Conservation (phyloP, 2,329 filamentous ascomycete species). For the Sclerotinia minor region DNA sequence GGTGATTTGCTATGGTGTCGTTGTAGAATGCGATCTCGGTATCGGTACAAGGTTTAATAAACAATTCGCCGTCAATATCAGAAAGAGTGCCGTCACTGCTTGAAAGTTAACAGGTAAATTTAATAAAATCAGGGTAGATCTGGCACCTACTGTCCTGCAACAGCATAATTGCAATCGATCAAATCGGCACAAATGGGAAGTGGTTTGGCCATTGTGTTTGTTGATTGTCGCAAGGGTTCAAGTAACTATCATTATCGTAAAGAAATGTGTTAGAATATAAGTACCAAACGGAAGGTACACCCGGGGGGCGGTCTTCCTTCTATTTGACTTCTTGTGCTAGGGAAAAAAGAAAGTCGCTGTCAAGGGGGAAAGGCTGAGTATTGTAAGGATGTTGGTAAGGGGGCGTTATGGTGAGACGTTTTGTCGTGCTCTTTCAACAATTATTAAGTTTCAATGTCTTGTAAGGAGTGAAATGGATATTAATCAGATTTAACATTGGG, state of each 20-base stretch:
- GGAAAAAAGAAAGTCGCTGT: neutral
- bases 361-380: slow-evolving; percentile 25
- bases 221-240: slow-evolving; percentile 28
- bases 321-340: slow-evolving; percentile 21
- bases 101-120: slow-evolving; percentile 26
- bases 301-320: slow-evolving; percentile 18
- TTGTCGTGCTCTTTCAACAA: slow-evolving; percentile 30
- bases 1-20: slow-evolving; percentile 60
- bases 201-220: slow-evolving; percentile 43
- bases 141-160: slow-evolving; percentile 76
- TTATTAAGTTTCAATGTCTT: too few relatives aligned
- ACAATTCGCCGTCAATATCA: slow-evolving; percentile 77
- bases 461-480: neutral
- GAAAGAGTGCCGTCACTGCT: slow-evolving; percentile 84
- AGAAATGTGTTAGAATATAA: slow-evolving; percentile 29
- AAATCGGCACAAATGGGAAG: slow-evolving; percentile 54
- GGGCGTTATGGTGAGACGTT: slow-evolving; percentile 17
- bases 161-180: slow-evolving; percentile 70
- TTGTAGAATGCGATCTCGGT: slow-evolving; percentile 91
- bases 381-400: slow-evolving; percentile 1
- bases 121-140: slow-evolving; percentile 7
- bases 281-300: slow-evolving; percentile 14
- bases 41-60: slow-evolving; percentile 91
- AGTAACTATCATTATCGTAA: slow-evolving; percentile 40
- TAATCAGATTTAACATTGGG: slow-evolving; percentile 22